Base-by-base conservation (phyloP, 2,329 filamentous ascomycete genomes). In the Periconia sp. region DNA sequence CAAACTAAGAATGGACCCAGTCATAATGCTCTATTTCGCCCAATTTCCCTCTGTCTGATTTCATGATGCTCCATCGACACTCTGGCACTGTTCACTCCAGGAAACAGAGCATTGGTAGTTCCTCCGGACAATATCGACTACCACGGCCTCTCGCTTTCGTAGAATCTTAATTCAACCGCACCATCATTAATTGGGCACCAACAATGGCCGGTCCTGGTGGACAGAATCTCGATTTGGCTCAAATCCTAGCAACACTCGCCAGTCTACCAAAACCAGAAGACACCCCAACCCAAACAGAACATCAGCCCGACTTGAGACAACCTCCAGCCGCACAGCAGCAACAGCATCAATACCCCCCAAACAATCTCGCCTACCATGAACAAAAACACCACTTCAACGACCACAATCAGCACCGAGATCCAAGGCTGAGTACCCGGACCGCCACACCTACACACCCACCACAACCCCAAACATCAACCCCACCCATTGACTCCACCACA, bases 401-500 rank as follows among this genome's bases (percentile, higher is more conserved):
- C 3, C 45, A 59, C 18, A 49, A 57, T 27, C 60, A 51, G 41
- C 3, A 54, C 15, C 35, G 46, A 40, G 67, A 72, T 55, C 66
- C 68, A 3, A 60, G 63, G 35, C 48, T 68, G 11, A 54, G 35
- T 31, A 52, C 53, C n/a, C 63, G 65, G 19, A 41, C 60, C 15
- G 33, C 50, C 17, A 57, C 54, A 11, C 56, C 65, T 27, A 60
- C 63, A 45, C 54, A 52, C 20, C 53, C 57, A 17, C 35, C 50
- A 3, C 67, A 64, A 45, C 48, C 50, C 23, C 59, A 54, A 10
- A 42, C 57, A 27, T 58, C 64, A 3, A 62, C 63, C 11, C 61
- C 68, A 3, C 45, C 61, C 13, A 75, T 80, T 18, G 76, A 81
- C 56, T 76, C 78, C 33, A 73, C 78, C 0, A 77, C 74, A 0